A percentile compares a stretch with the other conserved stretches of the same genome.
Evolutionary conservation across 2,329 filamentous ascomycete species (phyloP).

Genomic region (Clarireedia homoeocarpa): DNA sequence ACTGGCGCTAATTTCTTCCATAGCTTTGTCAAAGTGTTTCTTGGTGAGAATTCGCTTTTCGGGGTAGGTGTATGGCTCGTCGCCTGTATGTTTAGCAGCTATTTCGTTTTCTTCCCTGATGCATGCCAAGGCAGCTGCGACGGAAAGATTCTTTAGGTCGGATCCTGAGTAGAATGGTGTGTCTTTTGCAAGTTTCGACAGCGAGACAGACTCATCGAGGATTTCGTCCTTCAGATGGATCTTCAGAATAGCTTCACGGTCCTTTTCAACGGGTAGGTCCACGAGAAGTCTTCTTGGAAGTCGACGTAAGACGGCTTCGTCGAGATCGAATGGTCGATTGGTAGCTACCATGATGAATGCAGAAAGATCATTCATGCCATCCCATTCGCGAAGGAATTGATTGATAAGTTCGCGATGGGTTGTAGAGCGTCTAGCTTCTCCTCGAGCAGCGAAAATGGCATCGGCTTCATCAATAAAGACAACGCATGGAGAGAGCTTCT

Average conservation of each 20-base stretch:
- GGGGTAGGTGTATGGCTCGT: constrained; percentile 47
- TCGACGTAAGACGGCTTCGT: constrained; percentile 75
- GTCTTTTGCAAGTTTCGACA: constrained; percentile 54
- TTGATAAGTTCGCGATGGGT: constrained; percentile 83
- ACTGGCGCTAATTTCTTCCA: constrained; percentile 84
- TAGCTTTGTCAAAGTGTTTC: constrained; percentile 75
- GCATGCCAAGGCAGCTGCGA: constrained; percentile 70
- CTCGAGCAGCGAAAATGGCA: constrained; percentile 75
- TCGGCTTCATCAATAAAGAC: constrained; percentile 98
- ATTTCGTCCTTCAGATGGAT: constrained; percentile 65
- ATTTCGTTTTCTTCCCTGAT: constrained; percentile 63
- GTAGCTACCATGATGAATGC: constrained; percentile 98
- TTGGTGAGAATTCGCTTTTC: constrained; percentile 56
- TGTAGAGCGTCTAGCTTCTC: constrained; percentile 23
- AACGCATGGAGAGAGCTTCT: constrained; percentile 84
- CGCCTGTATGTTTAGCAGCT: constrained; percentile 32
- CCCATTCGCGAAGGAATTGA: constrained; percentile 95
- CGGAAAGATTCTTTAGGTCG: constrained; percentile 75
- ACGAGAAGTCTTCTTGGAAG: constrained; percentile 66
- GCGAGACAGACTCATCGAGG: constrained; percentile 51
- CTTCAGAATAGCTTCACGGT: constrained; percentile 59
- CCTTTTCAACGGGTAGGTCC: constrained; percentile 60
- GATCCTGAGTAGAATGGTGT: constrained; percentile 77
- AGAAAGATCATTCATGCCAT: constrained; percentile 72
- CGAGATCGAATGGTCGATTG: constrained; percentile 89